Percentiles rank a stretch among this genome's conserved stretches.
phyloP scores from a whole-genome alignment of 148 eudicot genomes.

The Heliamphora exappendiculata region DNA sequence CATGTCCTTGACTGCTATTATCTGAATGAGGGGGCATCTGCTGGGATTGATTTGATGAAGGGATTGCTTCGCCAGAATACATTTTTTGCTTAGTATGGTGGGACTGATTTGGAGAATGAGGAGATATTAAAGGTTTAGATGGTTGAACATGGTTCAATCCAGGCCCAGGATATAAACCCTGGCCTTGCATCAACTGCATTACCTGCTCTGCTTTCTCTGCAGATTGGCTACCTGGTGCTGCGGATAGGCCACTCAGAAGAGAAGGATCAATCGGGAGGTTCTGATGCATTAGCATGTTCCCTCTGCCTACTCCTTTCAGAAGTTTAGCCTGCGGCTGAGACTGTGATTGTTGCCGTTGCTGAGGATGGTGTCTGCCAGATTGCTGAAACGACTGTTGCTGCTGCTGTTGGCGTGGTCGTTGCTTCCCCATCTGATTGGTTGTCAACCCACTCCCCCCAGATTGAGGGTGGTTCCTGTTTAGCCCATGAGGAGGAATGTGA shows the following conservation, averaged over 20 bases:
- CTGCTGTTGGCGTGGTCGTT: slow-evolving; percentile 45
- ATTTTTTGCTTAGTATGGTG: slow-evolving; percentile 39
- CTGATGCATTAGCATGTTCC: slow-evolving; percentile 44
- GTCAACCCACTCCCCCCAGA: slow-evolving; percentile 32
- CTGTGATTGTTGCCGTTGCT: slow-evolving; percentile 58
- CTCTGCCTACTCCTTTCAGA: slow-evolving; percentile 65
- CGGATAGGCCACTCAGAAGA: slow-evolving; percentile 47
- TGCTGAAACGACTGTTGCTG: slow-evolving; percentile 40
- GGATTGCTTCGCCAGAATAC: slow-evolving; percentile 30
- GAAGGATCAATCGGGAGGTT: slow-evolving; percentile 45
- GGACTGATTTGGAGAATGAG: slow-evolving; percentile 14
- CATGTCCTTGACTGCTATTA: slow-evolving; percentile 36
- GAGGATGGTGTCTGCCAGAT: slow-evolving; percentile 70
- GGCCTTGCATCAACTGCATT: slow-evolving; percentile 40
- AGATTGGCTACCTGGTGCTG: slow-evolving; percentile 40
- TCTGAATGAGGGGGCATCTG: slow-evolving; percentile 44
- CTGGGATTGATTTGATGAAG: slow-evolving; percentile 45
- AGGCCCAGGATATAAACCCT: slow-evolving; percentile 32
- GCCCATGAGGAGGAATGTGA: slow-evolving; percentile 45
- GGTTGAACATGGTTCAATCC: slow-evolving; percentile 30
- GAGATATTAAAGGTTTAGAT: slow-evolving; percentile 31
- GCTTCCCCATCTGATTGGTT: slow-evolving; percentile 54
- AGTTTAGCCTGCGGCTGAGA: slow-evolving; percentile 41
- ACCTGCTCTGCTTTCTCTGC: slow-evolving; percentile 55
- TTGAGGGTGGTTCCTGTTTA: slow-evolving; percentile 38